A percentile compares a stretch with the other conserved stretches of the same genome.
Evolutionary conservation across 1,139 yeast species (phyloP).

Genomic region (Pichia sp.): DNA sequence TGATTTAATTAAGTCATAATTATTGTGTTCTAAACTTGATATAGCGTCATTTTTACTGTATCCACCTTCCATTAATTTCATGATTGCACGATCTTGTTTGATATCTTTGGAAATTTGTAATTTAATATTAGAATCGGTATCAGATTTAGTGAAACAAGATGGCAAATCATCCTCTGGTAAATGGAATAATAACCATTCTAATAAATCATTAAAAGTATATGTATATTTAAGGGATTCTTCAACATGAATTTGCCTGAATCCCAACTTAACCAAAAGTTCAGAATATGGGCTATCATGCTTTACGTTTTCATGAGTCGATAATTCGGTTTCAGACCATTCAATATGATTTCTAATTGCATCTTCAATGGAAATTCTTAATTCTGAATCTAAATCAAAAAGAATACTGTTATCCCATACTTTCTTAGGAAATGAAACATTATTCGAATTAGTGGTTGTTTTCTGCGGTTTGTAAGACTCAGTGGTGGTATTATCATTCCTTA

Average conservation of each 20-base stretch:
- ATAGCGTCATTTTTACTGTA: conserved; percentile 60
- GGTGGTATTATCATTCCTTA: no score
- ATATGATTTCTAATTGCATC: conserved; percentile 47
- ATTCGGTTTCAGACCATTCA: conserved; percentile 40
- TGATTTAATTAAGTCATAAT: conserved; percentile 45
- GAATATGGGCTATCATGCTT: conserved; percentile 12
- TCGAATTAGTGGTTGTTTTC: neutral
- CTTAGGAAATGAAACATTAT: conserved; percentile 40
- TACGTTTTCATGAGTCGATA: neutral
- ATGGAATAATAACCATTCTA: conserved; percentile 83
- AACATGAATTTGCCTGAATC: conserved; percentile 67
- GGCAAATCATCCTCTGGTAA: conserved; percentile 95
- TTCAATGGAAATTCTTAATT: conserved; percentile 49
- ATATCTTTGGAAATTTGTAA: conserved; percentile 44
- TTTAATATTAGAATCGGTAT: conserved; percentile 41
- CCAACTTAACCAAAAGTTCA: conserved; percentile 38
- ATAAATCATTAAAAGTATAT: conserved; percentile 43
- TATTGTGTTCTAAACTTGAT: conserved; percentile 37
- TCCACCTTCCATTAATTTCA: conserved; percentile 60
- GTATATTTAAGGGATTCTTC: conserved; percentile 66
- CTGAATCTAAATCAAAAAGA: conserved; percentile 42
- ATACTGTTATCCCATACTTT: conserved; percentile 57
- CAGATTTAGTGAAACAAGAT: conserved; percentile 38
- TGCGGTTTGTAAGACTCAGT: neutral
- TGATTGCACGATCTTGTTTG: conserved; percentile 42